Percentiles rank a stretch among this genome's conserved stretches.
Evolutionary conservation across 768 basidiomycete genomes (phyloP).

Genomic region (Gloeostereum incarnatum): DNA sequence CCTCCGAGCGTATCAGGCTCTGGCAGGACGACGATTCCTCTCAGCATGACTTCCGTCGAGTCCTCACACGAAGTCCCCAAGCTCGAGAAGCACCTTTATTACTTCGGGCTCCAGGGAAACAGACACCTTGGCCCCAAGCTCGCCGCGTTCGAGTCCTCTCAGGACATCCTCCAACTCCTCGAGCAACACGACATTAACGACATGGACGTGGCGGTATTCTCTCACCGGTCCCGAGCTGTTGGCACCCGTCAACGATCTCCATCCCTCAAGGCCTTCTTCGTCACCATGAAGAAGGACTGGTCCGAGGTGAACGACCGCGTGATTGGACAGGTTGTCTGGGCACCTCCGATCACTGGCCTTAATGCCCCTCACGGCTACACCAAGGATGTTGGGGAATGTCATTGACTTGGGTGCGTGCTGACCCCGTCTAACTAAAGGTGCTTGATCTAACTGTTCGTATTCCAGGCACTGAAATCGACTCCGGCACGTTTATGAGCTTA

Average conservation of each 20-base stretch:
- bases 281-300: constrained; percentile 22
- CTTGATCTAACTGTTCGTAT: constrained; percentile 15
- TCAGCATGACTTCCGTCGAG: too few species aligned
- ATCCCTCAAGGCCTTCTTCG: constrained; percentile 25
- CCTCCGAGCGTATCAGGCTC: too few species aligned
- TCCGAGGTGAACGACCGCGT: constrained; percentile 19
- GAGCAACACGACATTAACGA: constrained; percentile 15
- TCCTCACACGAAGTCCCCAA: too few species aligned
- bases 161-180: constrained; percentile 18
- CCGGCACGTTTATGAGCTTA: constrained; percentile 12
- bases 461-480: constrained; percentile 15
- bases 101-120: too few species aligned
- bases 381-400: constrained; percentile 24
- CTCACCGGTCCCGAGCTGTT: constrained; percentile 18
- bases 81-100: too few species aligned
- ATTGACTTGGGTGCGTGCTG: constrained; percentile 25
- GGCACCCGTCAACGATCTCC: constrained; percentile 15
- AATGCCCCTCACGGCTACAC: constrained; percentile 16
- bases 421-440: constrained; percentile 12
- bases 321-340: constrained; percentile 27
- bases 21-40: too few species aligned
- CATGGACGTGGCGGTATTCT: constrained; percentile 20
- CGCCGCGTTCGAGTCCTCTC: constrained; percentile 15
- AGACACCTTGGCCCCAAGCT: too few species aligned
- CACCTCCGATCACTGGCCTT: constrained; percentile 24